A percentile compares a stretch with the other conserved stretches of the same genome.
Conservation (phyloP, 306 rosid species). For the Oxytropis ochrocephala region DNA sequence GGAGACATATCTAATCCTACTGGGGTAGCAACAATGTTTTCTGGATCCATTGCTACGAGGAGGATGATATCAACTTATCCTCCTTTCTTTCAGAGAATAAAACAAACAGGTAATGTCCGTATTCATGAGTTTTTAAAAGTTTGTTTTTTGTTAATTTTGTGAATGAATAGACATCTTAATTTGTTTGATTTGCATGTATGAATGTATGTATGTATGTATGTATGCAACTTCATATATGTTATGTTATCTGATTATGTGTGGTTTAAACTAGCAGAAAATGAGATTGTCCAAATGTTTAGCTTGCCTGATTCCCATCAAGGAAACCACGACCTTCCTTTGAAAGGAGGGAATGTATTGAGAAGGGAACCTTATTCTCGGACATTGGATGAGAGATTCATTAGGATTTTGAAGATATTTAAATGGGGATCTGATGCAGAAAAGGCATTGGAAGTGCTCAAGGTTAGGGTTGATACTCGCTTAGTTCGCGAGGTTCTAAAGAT, state of each 20-base stretch:
- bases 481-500: slow-evolving; percentile 70
- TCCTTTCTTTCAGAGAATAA: slow-evolving; percentile 49
- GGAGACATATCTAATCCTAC: neutral
- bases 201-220: too few species aligned
- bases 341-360: slow-evolving; percentile 34
- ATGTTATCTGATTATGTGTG: slow-evolving; percentile 23
- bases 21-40: slow-evolving; percentile 21
- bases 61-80: slow-evolving; percentile 55
- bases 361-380: slow-evolving; percentile 48
- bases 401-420: slow-evolving; percentile 85
- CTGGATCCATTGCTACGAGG: slow-evolving; percentile 31
- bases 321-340: slow-evolving; percentile 17
- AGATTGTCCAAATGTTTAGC: slow-evolving; percentile 68
- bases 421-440: slow-evolving; percentile 97
- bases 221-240: neutral
- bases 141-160: neutral
- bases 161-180: neutral
- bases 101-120: slow-evolving; percentile 59
- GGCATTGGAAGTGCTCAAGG: slow-evolving; percentile 81
- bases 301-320: slow-evolving; percentile 38
- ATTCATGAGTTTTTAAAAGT: neutral
- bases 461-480: slow-evolving; percentile 73
- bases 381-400: slow-evolving; percentile 79
- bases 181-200: slow-evolving; percentile 6
- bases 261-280: slow-evolving; percentile 58